Percentiles rank a stretch among this genome's conserved stretches.
Evolutionary conservation across 2,329 filamentous ascomycete genomes (phyloP).

Genomic region (Neonectria punicea): DNA sequence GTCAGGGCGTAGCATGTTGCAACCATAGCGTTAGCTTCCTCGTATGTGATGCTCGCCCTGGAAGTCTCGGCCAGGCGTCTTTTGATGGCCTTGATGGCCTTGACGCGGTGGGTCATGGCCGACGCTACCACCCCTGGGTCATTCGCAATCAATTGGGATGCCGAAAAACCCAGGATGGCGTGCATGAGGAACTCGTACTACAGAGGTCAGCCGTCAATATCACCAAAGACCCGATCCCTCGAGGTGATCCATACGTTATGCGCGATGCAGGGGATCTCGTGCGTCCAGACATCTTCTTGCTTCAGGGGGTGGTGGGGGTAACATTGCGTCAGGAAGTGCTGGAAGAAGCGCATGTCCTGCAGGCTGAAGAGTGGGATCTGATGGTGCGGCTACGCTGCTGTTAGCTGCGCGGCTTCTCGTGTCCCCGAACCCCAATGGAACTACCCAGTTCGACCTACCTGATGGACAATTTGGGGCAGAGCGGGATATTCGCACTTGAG

Average conservation of each 20-base stretch:
- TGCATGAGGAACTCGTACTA: conserved; percentile 77
- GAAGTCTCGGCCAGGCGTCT: conserved; percentile 59
- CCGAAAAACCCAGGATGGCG: conserved; percentile 73
- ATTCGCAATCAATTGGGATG: conserved; percentile 68
- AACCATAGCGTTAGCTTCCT: conserved; percentile 68
- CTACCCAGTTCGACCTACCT: conserved; percentile 49
- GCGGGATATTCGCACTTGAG: conserved; percentile 72
- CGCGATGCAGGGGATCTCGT: conserved; percentile 73
- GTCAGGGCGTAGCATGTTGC: conserved; percentile 69
- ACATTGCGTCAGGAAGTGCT: conserved; percentile 71
- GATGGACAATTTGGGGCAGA: conserved; percentile 60
- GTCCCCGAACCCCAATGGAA: background rate
- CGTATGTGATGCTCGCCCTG: conserved; percentile 53
- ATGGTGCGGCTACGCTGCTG: conserved; percentile 58
- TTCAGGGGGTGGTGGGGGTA: conserved; percentile 73
- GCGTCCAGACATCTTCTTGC: conserved; percentile 73
- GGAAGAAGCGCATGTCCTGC: conserved; percentile 75
- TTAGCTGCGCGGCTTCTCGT: conserved; percentile 2
- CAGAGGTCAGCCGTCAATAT: conserved; percentile 17
- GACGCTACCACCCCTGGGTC: conserved; percentile 63
- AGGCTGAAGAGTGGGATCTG: conserved; percentile 69
- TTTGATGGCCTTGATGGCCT: conserved; percentile 72
- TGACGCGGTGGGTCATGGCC: conserved; percentile 72
- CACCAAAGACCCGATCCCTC: too few species aligned
- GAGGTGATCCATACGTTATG: conserved; percentile 63